Base-by-base conservation (phyloP, 257 asterid genomes). In the Plantago elongata region DNA sequence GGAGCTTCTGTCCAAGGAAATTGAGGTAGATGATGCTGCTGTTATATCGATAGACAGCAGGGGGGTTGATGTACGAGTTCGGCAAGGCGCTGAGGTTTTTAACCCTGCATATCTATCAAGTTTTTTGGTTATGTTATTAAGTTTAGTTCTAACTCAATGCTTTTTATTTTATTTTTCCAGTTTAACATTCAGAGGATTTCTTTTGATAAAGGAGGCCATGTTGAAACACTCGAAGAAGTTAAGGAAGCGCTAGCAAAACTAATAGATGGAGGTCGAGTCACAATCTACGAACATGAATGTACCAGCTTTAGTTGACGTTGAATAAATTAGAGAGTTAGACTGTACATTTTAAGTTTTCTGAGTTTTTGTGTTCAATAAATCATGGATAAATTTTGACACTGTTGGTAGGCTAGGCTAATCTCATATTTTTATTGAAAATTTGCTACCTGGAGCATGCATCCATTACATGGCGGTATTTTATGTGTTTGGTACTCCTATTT, bases 21-120 rank as follows among this genome's bases (percentile, higher is more conserved):
- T 70, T 29, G 97, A 89, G 75, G 84, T 89, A 18, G 99, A 92
- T 14, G 97, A 92, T 69, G 99, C 90, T 45, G 99, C 97, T 64
- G 89, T 86, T 37, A 92, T 92, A 78, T 92, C 99, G 7, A 86
- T 84, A 62, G 97, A 92, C 72, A 89, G 97, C 73, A 86, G 77
- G 76, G 96, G 97, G 9, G 73, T 84, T 4, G 97, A 89, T 74
- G 65, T 92, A 44, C 93, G 99, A 47, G 99, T 89, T 51, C 95
- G 97, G 30, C 96, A 86, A 77, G 97, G 97, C 47, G 95, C 90
- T 54, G 93, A 90, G 96, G 96, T 90, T 40, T 22, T 52, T 7
- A 15, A 2, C 54, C 61, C 11, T 18, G 29, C 68, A 22, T 52
- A 48, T 13, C 65, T 15, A 51, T 38, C 27, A 2, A 52, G 27